These are phyloP conservation scores for Lodderomyces theae DNA, from an alignment of 1,139 yeast genomes.

Conservation along the genomic window DNA sequence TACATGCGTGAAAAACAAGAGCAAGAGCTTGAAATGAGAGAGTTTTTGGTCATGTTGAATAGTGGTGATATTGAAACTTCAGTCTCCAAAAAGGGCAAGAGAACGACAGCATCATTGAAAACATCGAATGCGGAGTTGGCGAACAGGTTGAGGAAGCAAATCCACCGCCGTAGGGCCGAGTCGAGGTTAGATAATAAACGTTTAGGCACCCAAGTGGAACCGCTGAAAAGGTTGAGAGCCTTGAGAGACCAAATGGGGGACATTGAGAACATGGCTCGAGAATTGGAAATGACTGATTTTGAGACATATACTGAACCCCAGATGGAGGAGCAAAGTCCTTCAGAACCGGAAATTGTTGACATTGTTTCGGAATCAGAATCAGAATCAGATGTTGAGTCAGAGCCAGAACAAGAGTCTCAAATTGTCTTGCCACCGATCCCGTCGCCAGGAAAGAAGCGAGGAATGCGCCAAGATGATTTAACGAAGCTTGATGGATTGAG, in stretches of 20 bases:
- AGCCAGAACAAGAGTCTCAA: constrained; percentile 13
- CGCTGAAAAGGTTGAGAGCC: constrained; percentile 71
- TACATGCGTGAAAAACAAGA: constrained; percentile 77
- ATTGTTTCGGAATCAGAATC: constrained; percentile 13
- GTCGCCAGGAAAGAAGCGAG: constrained; percentile 29
- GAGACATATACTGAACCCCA: constrained; percentile 35
- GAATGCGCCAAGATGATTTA: constrained; percentile 41
- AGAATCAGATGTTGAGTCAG: constrained; percentile 16
- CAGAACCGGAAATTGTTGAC: constrained; percentile 16
- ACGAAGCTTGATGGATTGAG: constrained; percentile 52
- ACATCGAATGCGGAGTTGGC: constrained; percentile 47
- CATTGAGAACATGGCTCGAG: constrained; percentile 80
- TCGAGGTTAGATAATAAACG: constrained; percentile 55
- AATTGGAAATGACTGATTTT: constrained; percentile 82
- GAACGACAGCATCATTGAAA: constrained; percentile 37
- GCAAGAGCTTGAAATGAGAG: constrained; percentile 86
- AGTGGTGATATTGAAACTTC: constrained; percentile 27
- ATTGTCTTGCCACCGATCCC: constrained; percentile 18
- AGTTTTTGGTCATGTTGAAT: constrained; percentile 68
- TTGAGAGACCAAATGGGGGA: constrained; percentile 84
- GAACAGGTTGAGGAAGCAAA: constrained; percentile 53
- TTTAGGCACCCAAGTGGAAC: constrained; percentile 63
- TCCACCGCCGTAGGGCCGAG: constrained; percentile 62
- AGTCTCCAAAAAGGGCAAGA: constrained; percentile 21
- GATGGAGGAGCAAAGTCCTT: constrained; percentile 7